Evolutionary conservation across 2,329 filamentous ascomycete genomes (phyloP).

Genomic region (Aspergillus sclerotialis): DNA sequence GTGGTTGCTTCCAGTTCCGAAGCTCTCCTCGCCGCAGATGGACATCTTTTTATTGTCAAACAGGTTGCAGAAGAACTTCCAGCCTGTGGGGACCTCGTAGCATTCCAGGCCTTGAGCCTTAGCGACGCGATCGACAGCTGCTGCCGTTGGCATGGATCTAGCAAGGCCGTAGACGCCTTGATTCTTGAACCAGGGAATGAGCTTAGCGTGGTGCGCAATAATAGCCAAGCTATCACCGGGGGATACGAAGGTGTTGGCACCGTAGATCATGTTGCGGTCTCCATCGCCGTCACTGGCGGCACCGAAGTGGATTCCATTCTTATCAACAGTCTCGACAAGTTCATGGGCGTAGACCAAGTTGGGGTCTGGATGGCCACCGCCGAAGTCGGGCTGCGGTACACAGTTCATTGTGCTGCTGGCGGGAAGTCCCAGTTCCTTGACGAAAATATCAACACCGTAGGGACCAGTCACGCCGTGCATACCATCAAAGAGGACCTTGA

Average conservation of each 20-base stretch:
- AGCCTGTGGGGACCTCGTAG: constrained; percentile 97
- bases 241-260: constrained; percentile 90
- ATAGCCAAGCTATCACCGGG: constrained; percentile 96
- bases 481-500: constrained; percentile 95
- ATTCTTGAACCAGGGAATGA: constrained; percentile 98
- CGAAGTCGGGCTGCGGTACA: constrained; percentile 86
- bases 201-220: constrained; percentile 91
- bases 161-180: constrained; percentile 93
- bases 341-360: constrained; percentile 97
- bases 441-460: constrained; percentile 91
- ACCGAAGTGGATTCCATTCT: constrained; percentile 86
- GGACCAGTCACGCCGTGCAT: constrained; percentile 92
- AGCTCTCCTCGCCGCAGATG: constrained; percentile 97
- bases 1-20: constrained; percentile 96
- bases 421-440: constrained; percentile 81
- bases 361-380: constrained; percentile 93
- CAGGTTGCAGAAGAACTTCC: constrained; percentile 98
- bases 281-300: constrained; percentile 95
- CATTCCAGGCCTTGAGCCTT: constrained; percentile 84
- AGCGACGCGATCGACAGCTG: constrained; percentile 90
- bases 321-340: constrained; percentile 87
- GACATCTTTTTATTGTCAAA: constrained; percentile 94
- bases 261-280: constrained; percentile 99
- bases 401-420: constrained; percentile 81
- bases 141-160: constrained; percentile 95